Conservation (phyloP, 2,329 filamentous ascomycete genomes). For the Kalmusia sp. region DNA sequence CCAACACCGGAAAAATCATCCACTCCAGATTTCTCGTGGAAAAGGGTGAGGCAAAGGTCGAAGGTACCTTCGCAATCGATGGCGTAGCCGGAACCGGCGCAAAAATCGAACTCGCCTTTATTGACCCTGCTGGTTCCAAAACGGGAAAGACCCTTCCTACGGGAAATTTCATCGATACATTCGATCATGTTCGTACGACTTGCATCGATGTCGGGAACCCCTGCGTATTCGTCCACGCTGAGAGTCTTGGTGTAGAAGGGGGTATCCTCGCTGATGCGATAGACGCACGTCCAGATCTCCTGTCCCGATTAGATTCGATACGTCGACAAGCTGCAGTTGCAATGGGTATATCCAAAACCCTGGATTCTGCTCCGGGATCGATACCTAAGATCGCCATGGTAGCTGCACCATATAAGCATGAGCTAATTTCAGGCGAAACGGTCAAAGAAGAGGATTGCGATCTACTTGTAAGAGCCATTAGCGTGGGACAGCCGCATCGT, state of each 20-base stretch:
- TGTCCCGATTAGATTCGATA: constrained; percentile 62
- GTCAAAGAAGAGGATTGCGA: constrained; percentile 30
- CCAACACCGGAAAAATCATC: constrained; percentile 69
- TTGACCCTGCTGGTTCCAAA: constrained; percentile 67
- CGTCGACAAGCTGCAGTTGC: constrained; percentile 52
- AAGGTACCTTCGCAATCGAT: constrained; percentile 67
- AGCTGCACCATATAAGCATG: constrained; percentile 39
- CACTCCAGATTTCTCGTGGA: constrained; percentile 61
- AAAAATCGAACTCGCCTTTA: constrained; percentile 65
- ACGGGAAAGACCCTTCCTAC: constrained; percentile 68
- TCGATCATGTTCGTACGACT: constrained; percentile 51
- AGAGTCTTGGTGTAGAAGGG: constrained; percentile 56
- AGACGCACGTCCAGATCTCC: constrained; percentile 53
- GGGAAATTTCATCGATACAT: constrained; percentile 48
- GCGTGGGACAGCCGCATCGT: constrained; percentile 47
- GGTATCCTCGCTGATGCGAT: constrained; percentile 60
- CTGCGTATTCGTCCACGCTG: constrained; percentile 63
- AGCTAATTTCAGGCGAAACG: constrained; percentile 38
- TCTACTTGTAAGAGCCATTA: constrained; percentile 44
- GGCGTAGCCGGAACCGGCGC: constrained; percentile 67
- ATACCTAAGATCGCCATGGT: constrained; percentile 68
- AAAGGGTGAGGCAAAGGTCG: constrained; percentile 48
- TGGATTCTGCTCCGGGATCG: constrained; percentile 55
- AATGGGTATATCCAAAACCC: constrained; percentile 62
- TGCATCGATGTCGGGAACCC: constrained; percentile 69